phyloP scores from a whole-genome alignment of 2,329 filamentous ascomycete genomes.

The Phyllosticta citriasiana region DNA sequence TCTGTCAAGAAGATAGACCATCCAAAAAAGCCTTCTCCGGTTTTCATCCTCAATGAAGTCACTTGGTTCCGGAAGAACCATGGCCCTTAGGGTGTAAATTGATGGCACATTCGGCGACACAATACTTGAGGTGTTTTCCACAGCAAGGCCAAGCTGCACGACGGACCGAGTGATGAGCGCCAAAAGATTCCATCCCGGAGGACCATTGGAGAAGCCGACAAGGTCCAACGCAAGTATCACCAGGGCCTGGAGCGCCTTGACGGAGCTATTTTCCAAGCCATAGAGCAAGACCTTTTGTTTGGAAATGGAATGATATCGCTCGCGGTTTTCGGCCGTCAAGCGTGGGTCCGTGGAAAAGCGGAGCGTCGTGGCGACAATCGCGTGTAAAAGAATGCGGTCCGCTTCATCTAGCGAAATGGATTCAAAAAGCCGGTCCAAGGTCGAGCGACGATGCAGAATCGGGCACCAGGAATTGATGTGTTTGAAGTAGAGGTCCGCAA shows the following conservation, averaged over 20 bases:
- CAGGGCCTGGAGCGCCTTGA: slow-evolving; percentile 76
- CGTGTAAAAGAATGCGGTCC: slow-evolving; percentile 73
- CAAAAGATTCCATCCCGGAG: slow-evolving; percentile 85
- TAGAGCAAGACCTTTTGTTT: slow-evolving; percentile 83
- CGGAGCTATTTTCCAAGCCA: slow-evolving; percentile 79
- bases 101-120: slow-evolving; percentile 72
- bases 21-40: slow-evolving; percentile 79
- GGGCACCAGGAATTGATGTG: slow-evolving; percentile 65
- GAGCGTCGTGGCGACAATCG: slow-evolving; percentile 80
- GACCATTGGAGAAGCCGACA: slow-evolving; percentile 77
- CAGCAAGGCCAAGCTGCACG: slow-evolving; percentile 75
- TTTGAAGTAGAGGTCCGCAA: slow-evolving; percentile 54
- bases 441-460: slow-evolving; percentile 76
- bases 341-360: slow-evolving; percentile 71
- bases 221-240: slow-evolving; percentile 80
- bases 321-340: slow-evolving; percentile 61
- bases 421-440: slow-evolving; percentile 72
- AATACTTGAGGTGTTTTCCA: slow-evolving; percentile 70
- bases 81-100: slow-evolving; percentile 80
- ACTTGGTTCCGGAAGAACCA: slow-evolving; percentile 70
- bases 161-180: slow-evolving; percentile 81
- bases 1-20: slow-evolving; percentile 81
- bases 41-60: slow-evolving; percentile 89
- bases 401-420: slow-evolving; percentile 64
- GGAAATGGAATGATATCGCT: slow-evolving; percentile 67